Evolutionary conservation across 2,329 filamentous ascomycete species (phyloP), one percentile per base, ranked within the genome.

Genomic region (Mycosphaerella sp.): DNA sequence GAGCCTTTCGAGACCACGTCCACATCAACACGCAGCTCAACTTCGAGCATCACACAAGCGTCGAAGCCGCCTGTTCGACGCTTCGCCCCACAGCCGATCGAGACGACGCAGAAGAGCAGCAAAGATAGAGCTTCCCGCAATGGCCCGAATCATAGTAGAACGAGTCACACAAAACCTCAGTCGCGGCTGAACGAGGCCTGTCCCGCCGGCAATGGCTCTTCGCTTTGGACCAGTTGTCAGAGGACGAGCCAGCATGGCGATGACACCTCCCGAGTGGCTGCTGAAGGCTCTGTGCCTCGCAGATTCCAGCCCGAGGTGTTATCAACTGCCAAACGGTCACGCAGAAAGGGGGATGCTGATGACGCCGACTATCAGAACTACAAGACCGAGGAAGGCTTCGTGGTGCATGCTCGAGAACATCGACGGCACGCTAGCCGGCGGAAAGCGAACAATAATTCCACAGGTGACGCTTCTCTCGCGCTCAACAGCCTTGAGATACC

Each of bases 221-320:
- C 49, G 32, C 49, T 44, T 14, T 44, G 45, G 13, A 48, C n/a
- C 40, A 59, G 55, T 48, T 59, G 53, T 42, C 57, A 56, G 14
- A 55, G 52, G 47, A 47, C 55, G 14, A 62, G 54, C 49, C 54
- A 41, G 40, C 50, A 60, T 34, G 50, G 45, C 12, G 41, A 61
- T 39, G 47, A 34, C 32, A 45, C 53, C 28, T 41, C 56, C 41
- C 57, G 48, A 32, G 43, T 37, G 28, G 49, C 46, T 9, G 30
- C 52, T 28, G 51, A 53, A 18, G 37, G 46, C 9, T 44, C 44
- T 12, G 52, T 49, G n/a, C 53, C 57, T 3, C 72, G 75, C 37
- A 78, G 70, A 53, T 95, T 94, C 67, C 79, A 84, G 27, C 89
- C 89, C 10, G 85, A 91, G 62, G 74, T 95, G 49, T 84, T 95